These are phyloP conservation scores for Trypanosoma cruzi DNA, from an alignment of 208 protist genomes.

Conservation along the genomic window DNA sequence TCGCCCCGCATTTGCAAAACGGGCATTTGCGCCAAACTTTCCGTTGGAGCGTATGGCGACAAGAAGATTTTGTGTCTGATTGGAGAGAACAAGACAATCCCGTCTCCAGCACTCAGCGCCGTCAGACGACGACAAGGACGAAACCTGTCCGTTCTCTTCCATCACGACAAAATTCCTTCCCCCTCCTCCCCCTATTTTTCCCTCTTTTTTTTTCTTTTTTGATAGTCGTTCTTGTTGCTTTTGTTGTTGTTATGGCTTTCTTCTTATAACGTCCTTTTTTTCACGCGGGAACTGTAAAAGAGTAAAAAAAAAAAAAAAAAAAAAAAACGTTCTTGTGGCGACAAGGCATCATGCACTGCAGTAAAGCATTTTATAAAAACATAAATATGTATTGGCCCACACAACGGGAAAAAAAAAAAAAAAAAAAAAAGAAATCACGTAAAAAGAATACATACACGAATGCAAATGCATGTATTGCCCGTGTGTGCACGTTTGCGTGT, in stretches of 20 bases:
- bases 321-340: background rate
- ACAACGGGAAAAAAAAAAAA: too few species aligned
- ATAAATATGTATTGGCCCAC: background rate
- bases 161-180: background rate
- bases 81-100: constrained; percentile 45
- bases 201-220: background rate
- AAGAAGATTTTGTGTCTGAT: constrained; percentile 54
- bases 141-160: background rate
- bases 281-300: constrained; percentile 1
- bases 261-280: background rate
- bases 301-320: constrained; percentile 14
- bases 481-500: background rate
- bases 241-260: background rate
- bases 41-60: constrained; percentile 52
- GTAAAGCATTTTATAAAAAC: background rate
- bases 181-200: background rate
- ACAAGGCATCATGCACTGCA: background rate
- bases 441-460: too few species aligned
- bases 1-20: constrained; percentile 23
- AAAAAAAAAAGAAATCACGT: too few species aligned
- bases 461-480: too few species aligned
- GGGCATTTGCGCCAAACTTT: constrained; percentile 31
- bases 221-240: background rate
- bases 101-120: constrained; percentile 19
- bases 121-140: background rate